Evolutionary conservation across 73 alveolate species (phyloP).

Genomic region (Paraurostyla sp.): DNA sequence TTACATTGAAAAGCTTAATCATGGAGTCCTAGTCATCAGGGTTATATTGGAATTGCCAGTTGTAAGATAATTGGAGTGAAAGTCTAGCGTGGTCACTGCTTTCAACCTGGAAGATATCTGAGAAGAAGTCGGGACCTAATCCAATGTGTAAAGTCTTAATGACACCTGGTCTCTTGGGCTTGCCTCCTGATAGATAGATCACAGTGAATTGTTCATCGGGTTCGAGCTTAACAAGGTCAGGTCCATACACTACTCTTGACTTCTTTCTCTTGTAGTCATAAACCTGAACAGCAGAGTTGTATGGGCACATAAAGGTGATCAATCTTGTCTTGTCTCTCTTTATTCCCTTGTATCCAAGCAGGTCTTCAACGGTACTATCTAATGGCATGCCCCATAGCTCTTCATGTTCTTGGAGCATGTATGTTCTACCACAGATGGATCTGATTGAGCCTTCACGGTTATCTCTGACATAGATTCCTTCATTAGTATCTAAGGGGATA

Average conservation of each 20-base stretch:
- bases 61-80: conserved; percentile 81
- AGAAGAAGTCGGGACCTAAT: conserved; percentile 93
- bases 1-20: conserved; percentile 82
- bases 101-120: conserved; percentile 87
- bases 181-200: conserved; percentile 83
- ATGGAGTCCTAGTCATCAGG: conserved; percentile 60
- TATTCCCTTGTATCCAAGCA: conserved; percentile 57
- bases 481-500: conserved; percentile 87
- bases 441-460: conserved; percentile 83
- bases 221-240: conserved; percentile 81
- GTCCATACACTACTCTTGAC: conserved; percentile 84
- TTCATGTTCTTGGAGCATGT: conserved; percentile 91
- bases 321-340: conserved; percentile 67
- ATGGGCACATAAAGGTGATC: conserved; percentile 84
- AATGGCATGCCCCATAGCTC: conserved; percentile 90
- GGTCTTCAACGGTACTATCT: conserved; percentile 73
- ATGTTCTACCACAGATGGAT: conserved; percentile 81
- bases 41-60: conserved; percentile 84
- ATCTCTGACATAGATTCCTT: conserved; percentile 92
- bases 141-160: conserved; percentile 83
- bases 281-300: conserved; percentile 85
- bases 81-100: conserved; percentile 91
- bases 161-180: conserved; percentile 87
- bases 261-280: conserved; percentile 86
- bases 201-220: conserved; percentile 92